These are phyloP conservation scores for Rubroboletus satanas DNA, from an alignment of 768 basidiomycete species.

Conservation along the genomic window DNA sequence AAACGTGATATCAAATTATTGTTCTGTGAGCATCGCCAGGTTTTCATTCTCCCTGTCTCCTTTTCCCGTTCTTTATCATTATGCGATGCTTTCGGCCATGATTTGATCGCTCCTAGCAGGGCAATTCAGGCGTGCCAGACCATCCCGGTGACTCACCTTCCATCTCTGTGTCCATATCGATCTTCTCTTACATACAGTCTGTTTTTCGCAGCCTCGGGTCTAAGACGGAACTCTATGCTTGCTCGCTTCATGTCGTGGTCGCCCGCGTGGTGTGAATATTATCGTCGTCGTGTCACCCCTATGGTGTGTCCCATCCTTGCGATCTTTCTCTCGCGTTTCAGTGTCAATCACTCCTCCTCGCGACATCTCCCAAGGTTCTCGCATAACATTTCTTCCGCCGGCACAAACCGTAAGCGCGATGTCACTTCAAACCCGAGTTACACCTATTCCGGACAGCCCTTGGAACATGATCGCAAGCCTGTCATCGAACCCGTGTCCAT, in stretches of 20 bases:
- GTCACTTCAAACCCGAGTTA: background rate
- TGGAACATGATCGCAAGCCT: slow-evolving; percentile 6
- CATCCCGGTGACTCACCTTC: slow-evolving; percentile 21
- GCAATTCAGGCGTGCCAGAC: slow-evolving; percentile 18
- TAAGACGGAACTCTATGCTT: slow-evolving; percentile 30
- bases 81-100: slow-evolving; percentile 27
- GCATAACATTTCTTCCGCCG: slow-evolving; percentile 12
- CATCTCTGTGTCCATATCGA: slow-evolving; percentile 16
- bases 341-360: slow-evolving; percentile 10
- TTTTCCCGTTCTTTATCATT: slow-evolving; percentile 24
- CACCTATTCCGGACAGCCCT: slow-evolving; percentile 10
- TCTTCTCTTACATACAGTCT: slow-evolving; percentile 33
- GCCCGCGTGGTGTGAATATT: slow-evolving; percentile 15
- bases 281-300: slow-evolving; percentile 13
- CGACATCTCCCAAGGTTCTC: slow-evolving; percentile 6
- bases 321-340: slow-evolving; percentile 22
- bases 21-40: slow-evolving; percentile 31
- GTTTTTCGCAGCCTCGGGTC: slow-evolving; percentile 26
- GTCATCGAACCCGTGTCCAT: slow-evolving; percentile 1
- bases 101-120: slow-evolving; percentile 30
- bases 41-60: slow-evolving; percentile 21
- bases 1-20: slow-evolving; percentile 33
- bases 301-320: slow-evolving; percentile 19
- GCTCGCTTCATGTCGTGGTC: slow-evolving; percentile 24
- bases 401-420: slow-evolving; percentile 10